These are phyloP conservation scores for Monilinia laxa DNA, from an alignment of 2,329 filamentous ascomycete species.

Conservation along the genomic window DNA sequence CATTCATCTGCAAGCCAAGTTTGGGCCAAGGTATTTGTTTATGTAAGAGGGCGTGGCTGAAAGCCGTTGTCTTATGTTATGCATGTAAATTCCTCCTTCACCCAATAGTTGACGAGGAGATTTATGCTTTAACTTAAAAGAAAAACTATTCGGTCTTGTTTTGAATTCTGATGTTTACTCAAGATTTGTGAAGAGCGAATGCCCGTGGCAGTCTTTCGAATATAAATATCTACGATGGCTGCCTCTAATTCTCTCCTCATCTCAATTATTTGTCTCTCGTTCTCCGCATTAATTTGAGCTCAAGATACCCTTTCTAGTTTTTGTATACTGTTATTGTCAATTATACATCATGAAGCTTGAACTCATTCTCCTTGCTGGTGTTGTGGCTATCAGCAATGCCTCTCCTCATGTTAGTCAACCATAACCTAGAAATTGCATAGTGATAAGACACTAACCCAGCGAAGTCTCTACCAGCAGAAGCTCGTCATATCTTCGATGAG, in stretches of 20 bases:
- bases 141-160: neutral
- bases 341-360: conserved; percentile 11
- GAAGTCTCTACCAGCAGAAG: neutral
- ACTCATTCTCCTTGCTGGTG: conserved; percentile 1
- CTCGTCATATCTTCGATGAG: neutral
- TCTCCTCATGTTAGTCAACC: conserved; percentile 15
- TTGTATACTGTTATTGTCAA: neutral
- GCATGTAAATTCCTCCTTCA: conserved; percentile 7
- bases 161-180: neutral
- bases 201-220: neutral
- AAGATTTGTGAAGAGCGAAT: neutral
- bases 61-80: neutral
- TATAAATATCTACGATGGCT: conserved; percentile 7
- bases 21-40: conserved; percentile 4
- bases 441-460: neutral
- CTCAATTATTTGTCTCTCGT: neutral
- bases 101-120: neutral
- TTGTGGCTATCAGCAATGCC: conserved; percentile 15
- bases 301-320: neutral
- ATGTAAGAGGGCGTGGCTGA: neutral
- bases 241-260: neutral
- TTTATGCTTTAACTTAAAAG: neutral
- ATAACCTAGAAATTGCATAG: neutral
- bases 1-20: conserved; percentile 8
- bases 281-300: neutral